Evolutionary conservation across 2,329 filamentous ascomycete genomes (phyloP).

Genomic region (Penicillium hordei): DNA sequence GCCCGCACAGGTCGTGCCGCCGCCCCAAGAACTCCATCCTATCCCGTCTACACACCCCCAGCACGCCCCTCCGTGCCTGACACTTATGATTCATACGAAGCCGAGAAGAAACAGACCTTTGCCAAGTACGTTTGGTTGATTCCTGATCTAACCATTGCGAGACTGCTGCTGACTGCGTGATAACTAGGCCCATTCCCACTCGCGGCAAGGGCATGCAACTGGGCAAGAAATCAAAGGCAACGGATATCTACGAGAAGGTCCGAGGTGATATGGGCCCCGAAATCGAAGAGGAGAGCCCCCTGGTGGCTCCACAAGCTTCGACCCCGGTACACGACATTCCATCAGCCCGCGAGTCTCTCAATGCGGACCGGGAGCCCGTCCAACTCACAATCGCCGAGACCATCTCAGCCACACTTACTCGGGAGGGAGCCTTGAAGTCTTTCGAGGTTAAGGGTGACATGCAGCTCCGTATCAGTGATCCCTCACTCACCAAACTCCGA

Average conservation of each 20-base stretch:
- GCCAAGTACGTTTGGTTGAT: constrained; percentile 63
- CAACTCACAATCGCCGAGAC: constrained; percentile 84
- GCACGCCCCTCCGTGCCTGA: constrained; percentile 71
- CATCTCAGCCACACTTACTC: constrained; percentile 84
- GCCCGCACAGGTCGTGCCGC: constrained; percentile 69
- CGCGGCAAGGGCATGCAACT: constrained; percentile 99
- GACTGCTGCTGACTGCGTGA: constrained; percentile 35
- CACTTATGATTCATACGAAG: constrained; percentile 91
- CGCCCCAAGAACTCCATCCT: constrained; percentile 73
- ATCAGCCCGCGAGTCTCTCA: constrained; percentile 61
- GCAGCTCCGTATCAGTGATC: constrained; percentile 84
- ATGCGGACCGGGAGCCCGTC: constrained; percentile 77
- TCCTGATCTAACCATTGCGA: not conserved
- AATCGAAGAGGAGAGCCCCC: constrained; percentile 68
- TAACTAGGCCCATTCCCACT: constrained; percentile 57
- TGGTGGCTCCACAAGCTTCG: constrained; percentile 61
- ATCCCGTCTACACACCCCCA: constrained; percentile 85
- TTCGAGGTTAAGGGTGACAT: constrained; percentile 90
- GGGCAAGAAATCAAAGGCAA: constrained; percentile 97
- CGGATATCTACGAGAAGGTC: constrained; percentile 95
- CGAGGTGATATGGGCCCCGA: constrained; percentile 87
- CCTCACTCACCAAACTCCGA: constrained; percentile 87
- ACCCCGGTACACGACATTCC: constrained; percentile 53
- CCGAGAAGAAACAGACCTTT: constrained; percentile 91
- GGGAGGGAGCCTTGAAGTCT: constrained; percentile 82